Evolutionary conservation across 257 asterid species (phyloP), one percentile per base, ranked within the genome.

Genomic region (Lavandula angustifolia): DNA sequence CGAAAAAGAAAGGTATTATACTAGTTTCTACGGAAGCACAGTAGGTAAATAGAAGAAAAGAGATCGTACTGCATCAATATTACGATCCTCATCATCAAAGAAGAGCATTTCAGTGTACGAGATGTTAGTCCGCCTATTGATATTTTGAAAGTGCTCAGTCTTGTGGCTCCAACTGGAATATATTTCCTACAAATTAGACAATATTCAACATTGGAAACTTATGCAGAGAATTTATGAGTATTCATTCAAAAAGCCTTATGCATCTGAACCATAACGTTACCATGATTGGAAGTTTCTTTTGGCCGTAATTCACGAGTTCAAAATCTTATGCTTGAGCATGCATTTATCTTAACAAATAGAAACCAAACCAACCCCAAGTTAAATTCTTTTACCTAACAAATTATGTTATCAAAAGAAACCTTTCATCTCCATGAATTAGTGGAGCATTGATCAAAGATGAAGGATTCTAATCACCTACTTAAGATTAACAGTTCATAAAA

Each of bases 81-180:
- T 91, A 58, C 94, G 91, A 71, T 88, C 76, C 72, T 91, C 98
- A 56, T 91, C 98, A 52, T 91, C 98, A 41, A 88, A 91, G 70
- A 91, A 91, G 69, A 91, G 88, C 96, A 91, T 91, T 67, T 80
- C 85, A 38, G 79, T 78, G 73, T 79, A 91, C 16, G 95, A 88
- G 58, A 86, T 71, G 16, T 78, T 68, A 17, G 96, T 91, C 62
- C 71, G 88, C 70, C 81, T 58, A 47, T 78, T 64, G 54, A 91
- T 86, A 69, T 72, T 81, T 74, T 86, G 89, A 41, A 91, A 91
- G 77, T 91, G 96, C 10, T 88, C 96, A 0, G 94, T 91, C 85
- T 91, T 91, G 80, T 91, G 96, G 38, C 85, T 84, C 87, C 91
- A 75, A 62, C 96, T 86, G 56, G 95, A 88, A 75, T 81, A 88